Percentiles rank a stretch among this genome's conserved stretches.
phyloP scores from a whole-genome alignment of 345 rosid species.

The Leavenworthia alabamica region DNA sequence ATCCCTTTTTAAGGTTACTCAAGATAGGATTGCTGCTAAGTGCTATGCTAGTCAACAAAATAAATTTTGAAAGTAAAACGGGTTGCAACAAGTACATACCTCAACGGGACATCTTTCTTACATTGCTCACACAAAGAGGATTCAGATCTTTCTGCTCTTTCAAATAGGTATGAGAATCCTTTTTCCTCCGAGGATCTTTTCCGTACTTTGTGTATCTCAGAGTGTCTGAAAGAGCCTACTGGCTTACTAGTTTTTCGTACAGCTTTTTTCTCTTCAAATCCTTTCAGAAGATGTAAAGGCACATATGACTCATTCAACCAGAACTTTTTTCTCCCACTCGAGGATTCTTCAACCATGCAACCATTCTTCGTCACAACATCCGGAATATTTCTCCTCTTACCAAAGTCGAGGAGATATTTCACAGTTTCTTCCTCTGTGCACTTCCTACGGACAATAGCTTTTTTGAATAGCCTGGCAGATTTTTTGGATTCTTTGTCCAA shows the following conservation, averaged over 20 bases:
- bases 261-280: conserved; percentile 86
- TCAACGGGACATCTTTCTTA: conserved; percentile 60
- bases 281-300: conserved; percentile 88
- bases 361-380: conserved; percentile 67
- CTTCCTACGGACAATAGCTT: conserved; percentile 76
- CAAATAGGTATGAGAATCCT: conserved; percentile 77
- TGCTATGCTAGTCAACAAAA: conserved; percentile 1
- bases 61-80: conserved; percentile 10
- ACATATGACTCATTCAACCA: conserved; percentile 75
- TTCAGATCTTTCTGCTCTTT: conserved; percentile 67
- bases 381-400: conserved; percentile 86
- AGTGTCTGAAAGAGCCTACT: conserved; percentile 36
- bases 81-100: conserved; percentile 38
- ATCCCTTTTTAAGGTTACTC: not conserved
- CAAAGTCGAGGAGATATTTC: conserved; percentile 96
- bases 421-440: conserved; percentile 43
- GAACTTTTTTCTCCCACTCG: conserved; percentile 81
- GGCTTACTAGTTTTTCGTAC: conserved; percentile 48
- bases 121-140: conserved; percentile 72
- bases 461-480: conserved; percentile 76
- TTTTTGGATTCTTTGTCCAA: conserved; percentile 70
- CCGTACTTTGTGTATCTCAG: conserved; percentile 28
- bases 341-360: conserved; percentile 62
- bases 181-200: conserved; percentile 39
- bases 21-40: not conserved